Evolutionary conservation across 352 stramenopile genomes (phyloP).

Genomic region (Globisporangium heterothallicum): DNA sequence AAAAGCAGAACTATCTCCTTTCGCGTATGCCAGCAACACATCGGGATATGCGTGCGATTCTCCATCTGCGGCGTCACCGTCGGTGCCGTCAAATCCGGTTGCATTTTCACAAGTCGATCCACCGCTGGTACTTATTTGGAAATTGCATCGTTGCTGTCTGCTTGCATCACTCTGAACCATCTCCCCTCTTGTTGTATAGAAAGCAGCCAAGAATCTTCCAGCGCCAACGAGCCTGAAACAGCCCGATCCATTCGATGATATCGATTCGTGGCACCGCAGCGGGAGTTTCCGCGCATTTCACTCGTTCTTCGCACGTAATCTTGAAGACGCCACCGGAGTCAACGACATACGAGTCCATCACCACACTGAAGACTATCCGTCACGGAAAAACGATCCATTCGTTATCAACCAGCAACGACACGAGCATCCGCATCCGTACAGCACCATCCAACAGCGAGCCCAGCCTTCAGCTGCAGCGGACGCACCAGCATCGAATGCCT

Average conservation of each 20-base stretch:
- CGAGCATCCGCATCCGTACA: neutral
- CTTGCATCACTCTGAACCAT: neutral
- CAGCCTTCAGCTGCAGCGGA: neutral
- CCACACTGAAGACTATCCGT: neutral
- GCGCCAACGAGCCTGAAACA: conserved; percentile 15
- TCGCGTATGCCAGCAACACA: neutral
- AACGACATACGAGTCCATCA: neutral
- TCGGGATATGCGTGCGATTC: neutral
- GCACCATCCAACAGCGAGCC: neutral
- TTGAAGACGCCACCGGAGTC: conserved; percentile 4
- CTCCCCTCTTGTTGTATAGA: neutral
- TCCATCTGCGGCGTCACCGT: neutral
- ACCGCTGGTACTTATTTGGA: neutral
- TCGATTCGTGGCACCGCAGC: conserved; percentile 19
- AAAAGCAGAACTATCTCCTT: conserved; percentile 2
- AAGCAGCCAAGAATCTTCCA: conserved; percentile 1
- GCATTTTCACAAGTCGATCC: neutral
- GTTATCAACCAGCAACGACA: conserved; percentile 2
- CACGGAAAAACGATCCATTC: neutral
- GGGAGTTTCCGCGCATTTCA: conserved; percentile 38
- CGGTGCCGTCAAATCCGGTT: neutral
- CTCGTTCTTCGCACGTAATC: conserved; percentile 34
- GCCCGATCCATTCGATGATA: conserved; percentile 14
- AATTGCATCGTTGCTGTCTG: too few species aligned
- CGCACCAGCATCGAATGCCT: neutral